A percentile compares a stretch with the other conserved stretches of the same genome.
phyloP scores from a whole-genome alignment of 768 basidiomycete species.

The Phanerodontia chrysosporium region DNA sequence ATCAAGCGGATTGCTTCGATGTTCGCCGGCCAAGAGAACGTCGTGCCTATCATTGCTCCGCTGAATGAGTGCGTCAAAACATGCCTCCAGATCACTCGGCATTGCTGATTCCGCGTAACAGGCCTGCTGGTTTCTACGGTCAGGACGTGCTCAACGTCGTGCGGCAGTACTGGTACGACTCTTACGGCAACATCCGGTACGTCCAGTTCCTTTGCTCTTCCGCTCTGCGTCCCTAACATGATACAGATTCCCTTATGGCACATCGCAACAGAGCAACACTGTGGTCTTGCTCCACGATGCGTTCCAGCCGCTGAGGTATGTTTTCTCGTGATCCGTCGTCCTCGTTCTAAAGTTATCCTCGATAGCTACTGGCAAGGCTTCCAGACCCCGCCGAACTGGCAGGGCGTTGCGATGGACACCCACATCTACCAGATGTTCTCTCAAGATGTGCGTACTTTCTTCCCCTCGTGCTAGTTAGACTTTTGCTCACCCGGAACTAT shows the following conservation, averaged over 20 bases:
- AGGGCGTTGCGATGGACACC: slow-evolving; percentile 76
- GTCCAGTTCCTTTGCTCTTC: not conserved
- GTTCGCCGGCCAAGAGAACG: slow-evolving; percentile 48
- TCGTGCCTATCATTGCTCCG: slow-evolving; percentile 67
- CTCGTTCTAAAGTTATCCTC: not conserved
- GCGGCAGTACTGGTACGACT: slow-evolving; percentile 69
- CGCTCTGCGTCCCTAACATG: slow-evolving; percentile 9
- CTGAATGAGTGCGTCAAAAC: slow-evolving; percentile 62
- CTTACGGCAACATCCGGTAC: slow-evolving; percentile 71
- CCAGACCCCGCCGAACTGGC: slow-evolving; percentile 43
- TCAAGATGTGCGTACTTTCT: slow-evolving; percentile 37
- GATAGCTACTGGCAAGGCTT: slow-evolving; percentile 62
- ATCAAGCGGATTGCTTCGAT: slow-evolving; percentile 59
- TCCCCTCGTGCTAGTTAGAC: not conserved
- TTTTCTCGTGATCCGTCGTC: not conserved
- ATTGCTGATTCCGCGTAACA: slow-evolving; percentile 23
- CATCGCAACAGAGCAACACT: slow-evolving; percentile 46
- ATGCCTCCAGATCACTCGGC: not conserved
- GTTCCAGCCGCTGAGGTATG: slow-evolving; percentile 56
- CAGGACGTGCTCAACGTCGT: slow-evolving; percentile 44
- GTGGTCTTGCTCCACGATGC: slow-evolving; percentile 73
- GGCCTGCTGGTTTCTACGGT: slow-evolving; percentile 71
- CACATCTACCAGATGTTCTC: slow-evolving; percentile 79
- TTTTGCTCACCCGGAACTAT: not conserved
- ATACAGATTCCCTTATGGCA: slow-evolving; percentile 39